Percentiles rank a stretch among this genome's conserved stretches.
These are phyloP conservation scores for Aspergillus olivimuriae DNA, from an alignment of 495 filamentous ascomycete species.

Conservation along the genomic window DNA sequence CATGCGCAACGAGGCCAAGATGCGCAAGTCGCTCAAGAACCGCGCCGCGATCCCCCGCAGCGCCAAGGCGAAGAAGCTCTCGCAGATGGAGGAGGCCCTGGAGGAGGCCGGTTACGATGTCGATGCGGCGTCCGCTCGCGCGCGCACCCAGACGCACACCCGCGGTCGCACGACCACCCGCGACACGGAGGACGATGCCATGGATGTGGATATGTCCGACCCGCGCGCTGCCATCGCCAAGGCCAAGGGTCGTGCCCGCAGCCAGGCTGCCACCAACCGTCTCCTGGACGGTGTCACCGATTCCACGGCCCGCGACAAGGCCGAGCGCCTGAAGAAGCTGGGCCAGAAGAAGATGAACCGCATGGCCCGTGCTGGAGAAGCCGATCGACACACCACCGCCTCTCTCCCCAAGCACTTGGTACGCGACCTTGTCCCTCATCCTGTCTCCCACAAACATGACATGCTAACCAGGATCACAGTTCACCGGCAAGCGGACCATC, in stretches of 20 bases:
- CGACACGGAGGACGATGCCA: constrained; percentile 60
- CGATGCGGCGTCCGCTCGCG: constrained; percentile 62
- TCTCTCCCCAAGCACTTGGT: constrained; percentile 89
- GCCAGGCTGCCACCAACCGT: constrained; percentile 70
- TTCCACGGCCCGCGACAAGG: constrained; percentile 57
- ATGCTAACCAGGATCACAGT: too few species aligned
- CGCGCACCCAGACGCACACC: constrained; percentile 52
- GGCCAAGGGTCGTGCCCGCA: constrained; percentile 73
- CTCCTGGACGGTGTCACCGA: constrained; percentile 64
- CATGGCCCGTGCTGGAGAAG: constrained; percentile 93
- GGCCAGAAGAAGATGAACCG: constrained; percentile 97
- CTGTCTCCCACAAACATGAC: too few species aligned
- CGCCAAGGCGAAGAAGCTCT: constrained; percentile 66
- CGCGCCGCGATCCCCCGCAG: constrained; percentile 79
- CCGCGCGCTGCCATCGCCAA: constrained; percentile 55
- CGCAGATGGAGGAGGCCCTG: constrained; percentile 77
- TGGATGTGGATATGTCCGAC: constrained; percentile 74
- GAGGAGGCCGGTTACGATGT: constrained; percentile 82
- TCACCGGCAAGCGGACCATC: constrained; percentile 52
- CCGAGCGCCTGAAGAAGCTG: constrained; percentile 78
- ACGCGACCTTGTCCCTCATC: too few species aligned
- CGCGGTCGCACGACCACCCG: constrained; percentile 55
- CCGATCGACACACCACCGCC: constrained; percentile 82
- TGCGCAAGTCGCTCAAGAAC: constrained; percentile 94
- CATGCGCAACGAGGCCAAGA: constrained; percentile 85